phyloP scores from a whole-genome alignment of 495 filamentous ascomycete species.

The Neurospora sublineolata region DNA sequence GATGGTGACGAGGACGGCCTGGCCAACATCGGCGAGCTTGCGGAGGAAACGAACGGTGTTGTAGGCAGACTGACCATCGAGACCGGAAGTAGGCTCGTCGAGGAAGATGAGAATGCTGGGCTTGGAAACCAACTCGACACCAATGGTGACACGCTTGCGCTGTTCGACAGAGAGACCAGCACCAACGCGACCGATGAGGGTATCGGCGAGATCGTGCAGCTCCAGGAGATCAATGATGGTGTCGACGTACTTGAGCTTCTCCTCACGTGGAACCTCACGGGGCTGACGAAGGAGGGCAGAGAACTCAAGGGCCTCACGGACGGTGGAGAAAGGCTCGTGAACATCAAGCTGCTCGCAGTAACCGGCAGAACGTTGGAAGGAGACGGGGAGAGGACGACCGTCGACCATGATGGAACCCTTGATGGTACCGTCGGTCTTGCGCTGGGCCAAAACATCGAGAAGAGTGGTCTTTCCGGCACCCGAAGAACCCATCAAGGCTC shows the following conservation, averaged over 20 bases:
- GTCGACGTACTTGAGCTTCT: conserved; percentile 76
- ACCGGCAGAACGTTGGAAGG: conserved; percentile 77
- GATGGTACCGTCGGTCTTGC: conserved; percentile 61
- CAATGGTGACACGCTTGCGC: conserved; percentile 65
- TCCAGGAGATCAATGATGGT: conserved; percentile 76
- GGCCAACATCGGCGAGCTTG: conserved; percentile 66
- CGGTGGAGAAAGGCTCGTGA: conserved; percentile 67
- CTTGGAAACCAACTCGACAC: conserved; percentile 86
- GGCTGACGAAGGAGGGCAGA: conserved; percentile 71
- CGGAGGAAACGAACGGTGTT: conserved; percentile 73
- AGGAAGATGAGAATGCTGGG: conserved; percentile 65
- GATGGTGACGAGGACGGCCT: conserved; percentile 63
- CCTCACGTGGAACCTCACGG: conserved; percentile 44
- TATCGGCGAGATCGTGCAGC: conserved; percentile 69
- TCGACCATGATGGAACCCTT: conserved; percentile 66
- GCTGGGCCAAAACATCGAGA: conserved; percentile 57
- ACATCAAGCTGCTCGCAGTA: conserved; percentile 83
- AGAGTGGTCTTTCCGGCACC: conserved; percentile 69
- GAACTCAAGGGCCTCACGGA: conserved; percentile 70
- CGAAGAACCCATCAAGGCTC: conserved; percentile 71
- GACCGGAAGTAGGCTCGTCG: conserved; percentile 72
- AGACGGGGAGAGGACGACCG: conserved; percentile 52
- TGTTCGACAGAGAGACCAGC: conserved; percentile 41
- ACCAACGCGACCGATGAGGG: conserved; percentile 67
- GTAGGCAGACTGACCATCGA: conserved; percentile 78